Percentiles rank a stretch among this genome's conserved stretches.
Evolutionary conservation across 306 rosid genomes (phyloP).

Genomic region (Senna siamea): DNA sequence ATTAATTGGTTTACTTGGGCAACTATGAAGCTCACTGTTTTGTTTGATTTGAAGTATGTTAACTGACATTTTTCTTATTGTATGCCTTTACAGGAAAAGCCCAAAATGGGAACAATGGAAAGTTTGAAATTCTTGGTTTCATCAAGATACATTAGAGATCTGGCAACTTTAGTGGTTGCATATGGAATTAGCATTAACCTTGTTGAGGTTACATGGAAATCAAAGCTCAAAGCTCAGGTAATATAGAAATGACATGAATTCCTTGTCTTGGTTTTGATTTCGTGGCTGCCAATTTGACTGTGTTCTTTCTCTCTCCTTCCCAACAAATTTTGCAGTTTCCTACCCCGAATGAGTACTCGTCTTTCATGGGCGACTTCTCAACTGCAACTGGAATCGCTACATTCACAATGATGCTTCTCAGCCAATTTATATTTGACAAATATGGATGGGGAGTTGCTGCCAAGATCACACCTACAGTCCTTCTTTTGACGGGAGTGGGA

Average conservation of each 20-base stretch:
- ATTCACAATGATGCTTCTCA: slow-evolving; percentile 91
- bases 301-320: neutral
- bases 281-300: neutral
- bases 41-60: neutral
- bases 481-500: slow-evolving; percentile 86
- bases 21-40: neutral
- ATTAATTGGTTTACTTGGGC: neutral
- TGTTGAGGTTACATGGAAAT: slow-evolving; percentile 98
- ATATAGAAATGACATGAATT: slow-evolving; percentile 21
- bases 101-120: slow-evolving; percentile 95
- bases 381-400: slow-evolving; percentile 92
- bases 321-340: slow-evolving; percentile 66
- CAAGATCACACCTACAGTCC: slow-evolving; percentile 85
- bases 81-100: slow-evolving; percentile 69
- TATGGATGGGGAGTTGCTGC: slow-evolving; percentile 99
- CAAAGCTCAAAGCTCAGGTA: slow-evolving; percentile 98
- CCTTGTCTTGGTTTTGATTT: slow-evolving; percentile 28
- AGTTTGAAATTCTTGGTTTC: slow-evolving; percentile 98
- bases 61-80: slow-evolving; percentile 21
- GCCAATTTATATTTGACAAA: slow-evolving; percentile 79
- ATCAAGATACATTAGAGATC: slow-evolving; percentile 87
- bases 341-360: slow-evolving; percentile 94
- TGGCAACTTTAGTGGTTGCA: slow-evolving; percentile 96
- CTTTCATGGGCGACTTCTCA: slow-evolving; percentile 99
- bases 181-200: slow-evolving; percentile 94